phyloP scores from a whole-genome alignment of 371 early-diverging fungal genomes.

The Caulochytrium protostelioides region DNA sequence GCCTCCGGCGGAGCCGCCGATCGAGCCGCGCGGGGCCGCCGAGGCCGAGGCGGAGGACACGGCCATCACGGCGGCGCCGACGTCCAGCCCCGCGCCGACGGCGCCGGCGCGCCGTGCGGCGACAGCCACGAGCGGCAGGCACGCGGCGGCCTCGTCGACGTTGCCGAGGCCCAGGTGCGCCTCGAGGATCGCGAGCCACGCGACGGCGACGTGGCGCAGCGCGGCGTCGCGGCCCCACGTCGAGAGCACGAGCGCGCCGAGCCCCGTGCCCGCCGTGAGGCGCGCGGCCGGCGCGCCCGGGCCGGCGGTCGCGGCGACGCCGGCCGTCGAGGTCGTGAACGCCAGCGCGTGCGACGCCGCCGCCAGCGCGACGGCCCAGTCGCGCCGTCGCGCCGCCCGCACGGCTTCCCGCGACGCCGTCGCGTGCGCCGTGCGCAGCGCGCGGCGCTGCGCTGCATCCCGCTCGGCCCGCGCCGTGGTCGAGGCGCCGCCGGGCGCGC shows the following conservation, averaged over 20 bases:
- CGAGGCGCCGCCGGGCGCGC: background rate
- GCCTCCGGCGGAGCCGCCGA: background rate
- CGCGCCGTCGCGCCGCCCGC: too few relatives aligned
- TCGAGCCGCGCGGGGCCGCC: background rate
- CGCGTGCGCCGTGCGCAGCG: too few relatives aligned
- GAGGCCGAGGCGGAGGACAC: background rate
- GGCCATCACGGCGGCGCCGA: background rate
- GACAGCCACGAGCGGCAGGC: background rate
- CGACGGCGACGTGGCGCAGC: background rate
- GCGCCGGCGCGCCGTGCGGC: background rate
- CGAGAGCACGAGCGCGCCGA: too few relatives aligned
- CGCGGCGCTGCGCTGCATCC: too few relatives aligned
- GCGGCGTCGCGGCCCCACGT: background rate
- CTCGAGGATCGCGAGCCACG: background rate
- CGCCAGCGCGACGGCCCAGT: background rate
- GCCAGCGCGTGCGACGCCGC: too few relatives aligned
- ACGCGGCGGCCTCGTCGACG: background rate
- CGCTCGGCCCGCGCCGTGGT: background rate
- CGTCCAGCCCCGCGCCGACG: background rate
- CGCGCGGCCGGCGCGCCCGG: background rate
- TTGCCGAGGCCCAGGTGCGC: background rate
- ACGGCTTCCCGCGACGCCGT: too few relatives aligned
- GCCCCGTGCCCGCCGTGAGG: background rate
- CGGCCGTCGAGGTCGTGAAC: background rate
- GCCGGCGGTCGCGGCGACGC: background rate